Base-by-base conservation (phyloP, 306 rosid genomes). In the Elaeagnus macrophylla region DNA sequence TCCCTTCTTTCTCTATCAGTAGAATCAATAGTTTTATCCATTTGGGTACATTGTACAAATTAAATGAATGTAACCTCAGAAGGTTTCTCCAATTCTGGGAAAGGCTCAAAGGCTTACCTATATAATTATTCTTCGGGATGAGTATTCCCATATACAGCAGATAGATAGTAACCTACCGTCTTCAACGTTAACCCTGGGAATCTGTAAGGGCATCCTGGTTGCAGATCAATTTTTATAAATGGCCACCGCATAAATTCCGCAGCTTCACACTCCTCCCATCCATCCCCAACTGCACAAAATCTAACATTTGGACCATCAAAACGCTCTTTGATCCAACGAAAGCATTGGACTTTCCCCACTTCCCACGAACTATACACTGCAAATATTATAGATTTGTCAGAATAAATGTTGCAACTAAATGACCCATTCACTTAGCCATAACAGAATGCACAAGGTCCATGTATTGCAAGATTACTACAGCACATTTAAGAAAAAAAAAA, bases 281-380 rank as follows among this genome's bases (percentile, higher is more conserved):
- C 97, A 64, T 89, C 89, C 37, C 97, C 97, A 62, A 89, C 75
- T 41, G 61, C 95, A 45, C 97, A 89, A 72, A 80, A 89, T 36
- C 85, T 87, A 54, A 79, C 89, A 18, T 79, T 75, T 60, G 97
- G 75, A 63, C 59, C 61, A 59, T 79, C 59, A 62, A 78, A 89
- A 42, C 94, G 97, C 54, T 64, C 76, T 66, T 85, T 83, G 68
- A 89, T 81, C 95, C 86, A 86, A 59, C 35, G 73, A 58, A 89
- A 89, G 67, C 97, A 89, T 70, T 79, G 83, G 52, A 18, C 39
- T 67, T 89, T 89, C 37, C 95, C 95, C 59, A 79, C 95, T 48
- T 81, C 97, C 87, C 87, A 83, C 3, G 97, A 89, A 68, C 97
- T 89, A 73, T 85, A 89, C 44, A 89, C 95, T 89, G 89, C 56